A percentile compares a stretch with the other conserved stretches of the same genome.
Conservation (phyloP, 345 rosid genomes). For the Salix viminalis region DNA sequence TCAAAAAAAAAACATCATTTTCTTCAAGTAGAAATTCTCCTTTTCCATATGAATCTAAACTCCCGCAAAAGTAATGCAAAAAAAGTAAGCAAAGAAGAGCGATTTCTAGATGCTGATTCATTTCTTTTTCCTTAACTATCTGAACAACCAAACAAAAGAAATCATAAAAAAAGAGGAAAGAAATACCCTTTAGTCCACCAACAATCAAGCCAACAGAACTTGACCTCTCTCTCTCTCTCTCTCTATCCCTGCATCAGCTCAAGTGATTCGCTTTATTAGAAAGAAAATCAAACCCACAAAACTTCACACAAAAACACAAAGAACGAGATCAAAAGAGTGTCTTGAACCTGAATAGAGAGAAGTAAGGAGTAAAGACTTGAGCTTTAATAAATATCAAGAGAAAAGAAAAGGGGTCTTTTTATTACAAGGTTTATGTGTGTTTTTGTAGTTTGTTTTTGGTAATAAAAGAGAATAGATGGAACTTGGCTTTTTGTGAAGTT, state of each 20-base stretch:
- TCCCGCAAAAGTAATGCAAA: background rate
- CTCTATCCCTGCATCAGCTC: slow-evolving; percentile 1
- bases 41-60: background rate
- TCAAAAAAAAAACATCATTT: background rate
- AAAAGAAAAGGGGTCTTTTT: too few species aligned
- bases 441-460: background rate
- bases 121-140: background rate
- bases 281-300: background rate
- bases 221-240: background rate
- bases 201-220: background rate
- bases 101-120: background rate
- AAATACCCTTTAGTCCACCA: background rate
- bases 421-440: background rate
- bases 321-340: background rate
- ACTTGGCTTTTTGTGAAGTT: background rate
- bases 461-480: background rate
- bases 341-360: background rate
- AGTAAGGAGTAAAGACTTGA: background rate
- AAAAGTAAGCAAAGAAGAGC: background rate
- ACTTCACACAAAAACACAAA: background rate
- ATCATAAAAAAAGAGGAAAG: background rate
- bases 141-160: background rate
- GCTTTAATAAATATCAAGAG: background rate
- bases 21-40: background rate
- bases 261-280: background rate